A percentile compares a stretch with the other conserved stretches of the same genome.
phyloP scores from a whole-genome alignment of 2,329 filamentous ascomycete genomes.

The Drechslera avenae region DNA sequence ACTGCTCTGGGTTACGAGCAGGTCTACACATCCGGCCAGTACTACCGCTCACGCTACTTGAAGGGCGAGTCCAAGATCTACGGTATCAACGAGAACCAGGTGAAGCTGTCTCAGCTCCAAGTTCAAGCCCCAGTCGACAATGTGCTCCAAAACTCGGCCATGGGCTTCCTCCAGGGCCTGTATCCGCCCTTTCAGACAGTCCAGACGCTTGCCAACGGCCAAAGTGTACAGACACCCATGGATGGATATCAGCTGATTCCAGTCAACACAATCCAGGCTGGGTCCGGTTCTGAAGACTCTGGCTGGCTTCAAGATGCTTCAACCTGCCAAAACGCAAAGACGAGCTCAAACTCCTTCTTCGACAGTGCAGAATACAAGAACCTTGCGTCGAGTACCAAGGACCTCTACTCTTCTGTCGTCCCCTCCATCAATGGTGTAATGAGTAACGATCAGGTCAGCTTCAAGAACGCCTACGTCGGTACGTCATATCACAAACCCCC shows the following conservation, averaged over 20 bases:
- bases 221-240: constrained; percentile 68
- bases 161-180: constrained; percentile 80
- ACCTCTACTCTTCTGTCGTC: constrained; percentile 60
- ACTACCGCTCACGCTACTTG: constrained; percentile 80
- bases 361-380: constrained; percentile 55
- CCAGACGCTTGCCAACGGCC: constrained; percentile 73
- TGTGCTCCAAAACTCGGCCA: constrained; percentile 80
- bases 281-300: constrained; percentile 63
- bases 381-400: constrained; percentile 55
- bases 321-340: constrained; percentile 60
- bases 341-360: constrained; percentile 66
- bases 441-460: constrained; percentile 54
- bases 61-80: constrained; percentile 65
- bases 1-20: constrained; percentile 81
- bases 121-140: constrained; percentile 74
- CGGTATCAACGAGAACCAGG: constrained; percentile 68
- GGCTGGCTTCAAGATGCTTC: constrained; percentile 64
- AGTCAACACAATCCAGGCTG: constrained; percentile 65
- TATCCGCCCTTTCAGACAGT: constrained; percentile 72
- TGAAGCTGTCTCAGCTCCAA: constrained; percentile 71
- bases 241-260: constrained; percentile 85
- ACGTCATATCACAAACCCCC: not conserved
- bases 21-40: constrained; percentile 72
- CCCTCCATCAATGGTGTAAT: constrained; percentile 61
- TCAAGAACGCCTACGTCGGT: constrained; percentile 71